phyloP scores from a whole-genome alignment of 2,329 filamentous ascomycete genomes.

The Emmonsia crescens region DNA sequence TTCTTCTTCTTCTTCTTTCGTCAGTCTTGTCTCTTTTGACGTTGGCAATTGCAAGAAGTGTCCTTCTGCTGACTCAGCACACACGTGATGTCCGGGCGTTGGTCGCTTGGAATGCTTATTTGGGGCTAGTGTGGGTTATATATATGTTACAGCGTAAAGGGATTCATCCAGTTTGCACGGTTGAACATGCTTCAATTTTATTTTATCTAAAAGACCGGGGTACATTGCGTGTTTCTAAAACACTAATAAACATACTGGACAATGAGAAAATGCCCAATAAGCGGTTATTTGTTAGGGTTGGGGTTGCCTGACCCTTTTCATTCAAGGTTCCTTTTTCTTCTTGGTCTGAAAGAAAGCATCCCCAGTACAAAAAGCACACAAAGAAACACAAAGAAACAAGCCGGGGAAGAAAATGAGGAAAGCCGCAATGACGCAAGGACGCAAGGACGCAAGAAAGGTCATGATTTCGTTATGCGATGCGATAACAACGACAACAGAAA shows the following conservation, averaged over 20 bases:
- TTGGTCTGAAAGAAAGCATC: too few species aligned
- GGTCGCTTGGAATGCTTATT: conserved; percentile 5
- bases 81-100: background rate
- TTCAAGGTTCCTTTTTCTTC: background rate
- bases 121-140: background rate
- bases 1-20: background rate
- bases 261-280: background rate
- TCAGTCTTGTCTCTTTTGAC: too few species aligned
- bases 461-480: conserved; percentile 3
- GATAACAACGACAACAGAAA: conserved; percentile 9
- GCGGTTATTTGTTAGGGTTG: background rate
- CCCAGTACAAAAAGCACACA: background rate
- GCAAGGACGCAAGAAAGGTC: background rate
- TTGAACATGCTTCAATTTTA: too few species aligned
- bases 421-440: background rate
- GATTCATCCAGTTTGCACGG: too few species aligned
- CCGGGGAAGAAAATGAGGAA: background rate
- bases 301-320: background rate
- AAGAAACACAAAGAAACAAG: background rate
- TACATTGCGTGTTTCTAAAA: too few species aligned
- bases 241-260: too few species aligned
- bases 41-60: conserved; percentile 1
- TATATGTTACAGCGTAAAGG: too few species aligned
- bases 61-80: background rate
- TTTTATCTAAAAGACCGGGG: too few species aligned